Percentiles rank a stretch among this genome's conserved stretches.
Conservation (phyloP, 768 basidiomycete genomes). For the Galerina sulciceps region DNA sequence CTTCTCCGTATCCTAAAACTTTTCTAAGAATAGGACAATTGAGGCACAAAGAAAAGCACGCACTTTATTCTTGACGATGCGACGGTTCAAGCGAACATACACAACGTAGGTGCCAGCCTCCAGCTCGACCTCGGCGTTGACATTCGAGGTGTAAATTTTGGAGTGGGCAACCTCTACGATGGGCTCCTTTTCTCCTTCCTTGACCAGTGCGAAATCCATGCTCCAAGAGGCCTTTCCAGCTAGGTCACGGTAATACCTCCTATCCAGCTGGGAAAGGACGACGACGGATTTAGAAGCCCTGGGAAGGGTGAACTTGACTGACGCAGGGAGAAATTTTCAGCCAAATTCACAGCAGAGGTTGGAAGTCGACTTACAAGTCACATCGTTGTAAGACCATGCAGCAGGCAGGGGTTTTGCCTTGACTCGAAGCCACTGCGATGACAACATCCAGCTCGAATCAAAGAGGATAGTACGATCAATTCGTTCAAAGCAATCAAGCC, state of each 20-base stretch:
- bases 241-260: conserved; percentile 53
- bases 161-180: conserved; percentile 40
- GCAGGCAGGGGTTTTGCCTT: conserved; percentile 43
- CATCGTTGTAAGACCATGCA: conserved; percentile 58
- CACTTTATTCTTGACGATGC: conserved; percentile 26
- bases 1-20: conserved; percentile 18
- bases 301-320: conserved; percentile 51
- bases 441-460: conserved; percentile 50
- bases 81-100: conserved; percentile 43
- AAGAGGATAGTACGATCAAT: conserved; percentile 53
- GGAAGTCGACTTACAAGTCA: conserved; percentile 47
- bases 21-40: not conserved
- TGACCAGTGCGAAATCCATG: conserved; percentile 55
- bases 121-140: conserved; percentile 45
- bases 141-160: conserved; percentile 41
- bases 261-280: conserved; percentile 56
- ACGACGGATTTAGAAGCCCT: conserved; percentile 46
- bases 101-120: conserved; percentile 49
- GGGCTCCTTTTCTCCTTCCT: conserved; percentile 44
- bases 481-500: conserved; percentile 45
- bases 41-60: not conserved
- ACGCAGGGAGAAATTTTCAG: not conserved
- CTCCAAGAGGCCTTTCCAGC: conserved; percentile 47
- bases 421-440: conserved; percentile 54
- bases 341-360: not conserved